Percentiles rank a stretch among this genome's conserved stretches.
phyloP scores from a whole-genome alignment of 2,329 filamentous ascomycete genomes.

The Scytalidium lignicola region DNA sequence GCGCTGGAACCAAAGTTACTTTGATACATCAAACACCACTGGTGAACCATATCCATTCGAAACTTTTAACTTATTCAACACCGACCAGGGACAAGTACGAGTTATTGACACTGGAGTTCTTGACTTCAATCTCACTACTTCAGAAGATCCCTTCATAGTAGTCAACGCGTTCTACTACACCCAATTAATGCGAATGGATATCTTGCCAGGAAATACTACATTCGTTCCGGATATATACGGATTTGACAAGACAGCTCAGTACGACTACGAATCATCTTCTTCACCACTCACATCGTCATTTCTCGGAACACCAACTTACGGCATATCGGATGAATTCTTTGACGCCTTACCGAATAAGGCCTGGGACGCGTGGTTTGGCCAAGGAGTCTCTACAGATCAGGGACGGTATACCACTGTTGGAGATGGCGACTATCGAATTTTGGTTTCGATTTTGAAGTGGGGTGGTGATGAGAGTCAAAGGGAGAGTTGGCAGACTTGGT shows the following conservation, averaged over 20 bases:
- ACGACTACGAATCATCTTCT: neutral
- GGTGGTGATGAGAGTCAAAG: neutral
- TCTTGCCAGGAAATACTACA: neutral
- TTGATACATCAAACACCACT: too few relatives aligned
- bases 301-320: neutral
- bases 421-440: neutral
- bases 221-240: neutral
- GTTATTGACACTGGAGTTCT: neutral
- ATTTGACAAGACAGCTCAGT: neutral
- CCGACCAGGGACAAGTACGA: neutral
- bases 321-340: neutral
- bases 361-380: neutral
- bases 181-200: neutral
- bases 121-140: neutral
- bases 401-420: neutral
- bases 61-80: too few relatives aligned
- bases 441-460: neutral
- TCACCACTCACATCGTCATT: neutral
- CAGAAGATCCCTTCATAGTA: neutral
- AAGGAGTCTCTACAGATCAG: neutral
- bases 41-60: too few relatives aligned
- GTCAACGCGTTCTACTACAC: neutral
- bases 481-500: neutral
- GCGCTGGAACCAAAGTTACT: conserved; percentile 10
- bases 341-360: neutral